A percentile compares a stretch with the other conserved stretches of the same genome.
Evolutionary conservation across 306 rosid species (phyloP).

Genomic region (Prunus campanulata): DNA sequence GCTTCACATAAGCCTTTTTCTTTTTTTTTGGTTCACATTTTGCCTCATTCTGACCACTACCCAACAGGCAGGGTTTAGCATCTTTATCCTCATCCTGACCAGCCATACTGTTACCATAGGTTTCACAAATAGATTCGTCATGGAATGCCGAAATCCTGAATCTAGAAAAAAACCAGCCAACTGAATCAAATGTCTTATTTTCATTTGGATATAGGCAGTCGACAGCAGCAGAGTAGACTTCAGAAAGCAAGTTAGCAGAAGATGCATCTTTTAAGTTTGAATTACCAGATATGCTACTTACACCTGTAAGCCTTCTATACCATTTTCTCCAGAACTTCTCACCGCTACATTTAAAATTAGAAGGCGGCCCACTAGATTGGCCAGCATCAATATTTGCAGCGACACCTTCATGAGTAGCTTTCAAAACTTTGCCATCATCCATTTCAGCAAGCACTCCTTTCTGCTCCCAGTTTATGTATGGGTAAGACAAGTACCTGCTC

Average conservation of each 20-base stretch:
- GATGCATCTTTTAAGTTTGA: slow-evolving; percentile 39
- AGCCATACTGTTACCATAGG: slow-evolving; percentile 3
- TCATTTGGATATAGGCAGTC: slow-evolving; percentile 45
- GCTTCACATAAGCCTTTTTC: slow-evolving; percentile 20
- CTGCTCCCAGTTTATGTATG: slow-evolving; percentile 51
- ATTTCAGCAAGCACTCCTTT: slow-evolving; percentile 35
- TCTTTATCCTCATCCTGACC: slow-evolving; percentile 26
- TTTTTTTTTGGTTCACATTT: slow-evolving; percentile 34
- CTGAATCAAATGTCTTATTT: slow-evolving; percentile 42
- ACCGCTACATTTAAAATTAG: slow-evolving; percentile 35
- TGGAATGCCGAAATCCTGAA: slow-evolving; percentile 55
- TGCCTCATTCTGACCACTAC: slow-evolving; percentile 19
- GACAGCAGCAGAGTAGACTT: slow-evolving; percentile 62
- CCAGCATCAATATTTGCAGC: slow-evolving; percentile 13
- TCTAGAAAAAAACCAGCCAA: slow-evolving; percentile 69
- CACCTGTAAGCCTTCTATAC: slow-evolving; percentile 48
- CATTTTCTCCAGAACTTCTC: slow-evolving; percentile 67
- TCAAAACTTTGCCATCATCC: slow-evolving; percentile 26
- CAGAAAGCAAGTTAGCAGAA: slow-evolving; percentile 56
- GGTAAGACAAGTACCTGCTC: slow-evolving; percentile 83
- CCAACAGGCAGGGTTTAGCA: slow-evolving; percentile 28
- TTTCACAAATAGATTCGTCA: slow-evolving; percentile 50
- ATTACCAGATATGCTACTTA: slow-evolving; percentile 26
- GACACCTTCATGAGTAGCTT: slow-evolving; percentile 26
- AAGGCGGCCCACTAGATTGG: slow-evolving; percentile 19